Evolutionary conservation across 169 alveolate species (phyloP).

Genomic region (Plasmodium relictum): DNA sequence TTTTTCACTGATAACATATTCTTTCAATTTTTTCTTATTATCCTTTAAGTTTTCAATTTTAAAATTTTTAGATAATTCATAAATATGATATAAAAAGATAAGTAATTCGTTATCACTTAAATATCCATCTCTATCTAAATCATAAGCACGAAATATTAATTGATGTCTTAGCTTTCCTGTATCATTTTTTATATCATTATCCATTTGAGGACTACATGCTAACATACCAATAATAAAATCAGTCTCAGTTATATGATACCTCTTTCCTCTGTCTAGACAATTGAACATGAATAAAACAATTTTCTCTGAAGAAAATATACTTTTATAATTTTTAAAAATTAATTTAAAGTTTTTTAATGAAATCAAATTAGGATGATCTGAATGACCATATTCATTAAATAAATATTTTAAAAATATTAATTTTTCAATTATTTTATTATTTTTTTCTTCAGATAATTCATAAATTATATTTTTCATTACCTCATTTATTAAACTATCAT

Average conservation of each 20-base stretch:
- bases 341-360: slow-evolving; percentile 44
- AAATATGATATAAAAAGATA: slow-evolving; percentile 78
- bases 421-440: slow-evolving; percentile 29
- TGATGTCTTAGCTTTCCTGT: slow-evolving; percentile 84
- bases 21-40: slow-evolving; percentile 29
- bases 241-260: slow-evolving; percentile 69
- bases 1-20: slow-evolving; percentile 27
- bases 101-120: slow-evolving; percentile 63
- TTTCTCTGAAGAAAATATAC: slow-evolving; percentile 78
- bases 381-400: slow-evolving; percentile 63
- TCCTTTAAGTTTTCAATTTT: slow-evolving; percentile 12
- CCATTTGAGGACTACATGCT: slow-evolving; percentile 85
- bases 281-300: slow-evolving; percentile 80
- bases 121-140: slow-evolving; percentile 81
- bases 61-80: slow-evolving; percentile 63
- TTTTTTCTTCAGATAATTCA: slow-evolving; percentile 10
- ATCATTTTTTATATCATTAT: slow-evolving; percentile 67
- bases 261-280: slow-evolving; percentile 82
- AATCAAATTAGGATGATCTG: slow-evolving; percentile 53
- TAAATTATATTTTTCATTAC: slow-evolving; percentile 7
- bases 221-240: slow-evolving; percentile 86
- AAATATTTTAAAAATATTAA: slow-evolving; percentile 45
- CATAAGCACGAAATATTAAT: slow-evolving; percentile 85
- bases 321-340: slow-evolving; percentile 54
- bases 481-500: slow-evolving; percentile 8